Evolutionary conservation across 2,329 filamentous ascomycete species (phyloP), one percentile per base, ranked within the genome.

Genomic region (Coniochaeta sp.): DNA sequence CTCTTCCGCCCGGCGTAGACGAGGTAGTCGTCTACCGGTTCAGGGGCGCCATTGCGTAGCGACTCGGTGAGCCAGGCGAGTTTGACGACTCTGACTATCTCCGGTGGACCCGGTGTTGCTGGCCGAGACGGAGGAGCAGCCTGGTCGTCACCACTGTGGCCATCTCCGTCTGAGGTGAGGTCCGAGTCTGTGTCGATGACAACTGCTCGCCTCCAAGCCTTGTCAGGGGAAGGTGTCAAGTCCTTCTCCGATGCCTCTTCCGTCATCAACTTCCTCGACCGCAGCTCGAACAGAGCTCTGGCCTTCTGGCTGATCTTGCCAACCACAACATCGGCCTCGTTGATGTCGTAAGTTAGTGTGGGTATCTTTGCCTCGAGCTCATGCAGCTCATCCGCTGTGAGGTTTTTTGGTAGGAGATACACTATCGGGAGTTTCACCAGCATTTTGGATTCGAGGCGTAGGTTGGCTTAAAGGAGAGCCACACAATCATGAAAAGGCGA

Each of bases 231-330:
- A n/a, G 55, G 35, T 42, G 35, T 18, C 16, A 30, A 9, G n/a
- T 57, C 30, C 32, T 31, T 14, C 46, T 32, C 18, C 31, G 52
- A 7, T 3, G 73, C 58, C 52, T 83, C 80, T 51, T 80, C 73
- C 0, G 83, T 82, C 35, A 68, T 65, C 2, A 96, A 59, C 13
- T 82, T 84, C 45, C 81, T 77, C 6, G 81, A 77, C 50, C 89
- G 78, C 55, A 97, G 71, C 67, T 97, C 92, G 59, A 95, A 84
- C 46, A 80, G 75, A 1, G 89, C 89, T 16, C 92, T 79, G 60
- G 82, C 78, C 57, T 81, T 84, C 51, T 81, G 85, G 1, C 76
- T 75, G 30, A 95, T 77, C 57, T 84, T 89, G 2, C 87, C 90
- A 27, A 97, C 65, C 2, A 96, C 74, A 3, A 96, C 67, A 4